These are phyloP conservation scores for Chlorokybus atmophyticus DNA, from an alignment of 139 green algal species.

Conservation along the genomic window DNA sequence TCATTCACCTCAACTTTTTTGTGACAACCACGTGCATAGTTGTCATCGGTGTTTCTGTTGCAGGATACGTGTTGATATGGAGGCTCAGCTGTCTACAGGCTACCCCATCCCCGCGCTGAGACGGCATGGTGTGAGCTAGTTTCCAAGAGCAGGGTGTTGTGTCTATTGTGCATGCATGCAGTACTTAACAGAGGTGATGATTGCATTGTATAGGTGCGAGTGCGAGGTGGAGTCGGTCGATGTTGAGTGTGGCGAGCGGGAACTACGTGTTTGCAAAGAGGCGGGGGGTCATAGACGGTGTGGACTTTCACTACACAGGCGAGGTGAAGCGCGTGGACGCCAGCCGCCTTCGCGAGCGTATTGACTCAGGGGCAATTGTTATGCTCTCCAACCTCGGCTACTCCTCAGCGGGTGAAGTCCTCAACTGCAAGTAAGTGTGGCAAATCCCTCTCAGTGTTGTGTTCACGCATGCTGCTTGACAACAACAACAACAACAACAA, in stretches of 20 bases:
- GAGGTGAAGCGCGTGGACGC: constrained; percentile 69
- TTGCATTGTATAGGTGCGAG: neutral
- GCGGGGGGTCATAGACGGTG: constrained; percentile 70
- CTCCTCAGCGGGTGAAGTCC: constrained; percentile 64
- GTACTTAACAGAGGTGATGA: neutral
- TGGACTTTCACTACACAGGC: constrained; percentile 77
- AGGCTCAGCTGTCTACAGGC: constrained; percentile 56
- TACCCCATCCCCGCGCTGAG: constrained; percentile 67
- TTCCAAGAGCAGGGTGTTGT: no score
- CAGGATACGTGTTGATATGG: constrained; percentile 45
- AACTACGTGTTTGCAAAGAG: constrained; percentile 87
- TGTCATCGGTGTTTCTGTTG: no score
- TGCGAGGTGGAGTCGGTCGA: constrained; percentile 29
- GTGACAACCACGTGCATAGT: no score
- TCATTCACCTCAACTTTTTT: no score
- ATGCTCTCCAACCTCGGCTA: constrained; percentile 78
- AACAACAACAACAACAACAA: neutral
- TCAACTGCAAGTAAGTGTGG: constrained; percentile 75
- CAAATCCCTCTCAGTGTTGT: neutral
- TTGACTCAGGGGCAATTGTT: constrained; percentile 71
- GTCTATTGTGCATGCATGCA: no score
- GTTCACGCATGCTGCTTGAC: neutral
- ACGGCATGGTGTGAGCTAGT: constrained; percentile 62
- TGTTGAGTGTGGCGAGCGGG: constrained; percentile 46
- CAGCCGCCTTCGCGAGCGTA: constrained; percentile 55